Evolutionary conservation across 2,329 filamentous ascomycete genomes (phyloP), one percentile per base, ranked within the genome.

Genomic region (Cercospora canescens): DNA sequence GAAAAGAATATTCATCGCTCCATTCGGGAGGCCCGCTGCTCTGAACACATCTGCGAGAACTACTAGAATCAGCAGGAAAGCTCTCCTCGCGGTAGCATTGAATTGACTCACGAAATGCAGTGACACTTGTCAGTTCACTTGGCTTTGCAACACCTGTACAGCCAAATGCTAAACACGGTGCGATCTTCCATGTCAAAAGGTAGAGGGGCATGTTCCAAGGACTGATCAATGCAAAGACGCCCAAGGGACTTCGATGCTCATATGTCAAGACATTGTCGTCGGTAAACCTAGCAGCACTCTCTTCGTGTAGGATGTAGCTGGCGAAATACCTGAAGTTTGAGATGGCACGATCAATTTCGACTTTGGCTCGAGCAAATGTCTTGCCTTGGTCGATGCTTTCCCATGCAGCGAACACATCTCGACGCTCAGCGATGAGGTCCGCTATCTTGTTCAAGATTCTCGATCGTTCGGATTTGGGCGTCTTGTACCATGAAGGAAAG

Each of bases 1-100:
- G n/a, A 72, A 73, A 16, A 80, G 55, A 39, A 80, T 68, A 55
- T 80, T 82, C 32, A 83, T 60, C 1, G 82, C 80, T 3, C 81
- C 80, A 2, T 76, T 75, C 6, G 81, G 80, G 62, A 82, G 80
- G 4, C 79, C 79, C 18, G 77, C 80, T 69, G 81, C 69, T 32
- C 64, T 37, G 32, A 63, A 60, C 2, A 67, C 58, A 48, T 67
- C 60, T 18, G 64, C 64, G n/a, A 67, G 61, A 14, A 67, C 58
- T 60, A 41, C 26, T 9, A 14, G 21, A 21, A 52, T 56, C 52
- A 55, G 18, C 16, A 14, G 6, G 11, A 26, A 26, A n/a, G n/a
- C n/a, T n/a, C 24, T 41, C 24, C 12, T 8, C 26, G 30, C 21
- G 24, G 21, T 16, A 21, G 14, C 11, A 50, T 16, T n/a, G 12